These are phyloP conservation scores for Globisporangium carolinianum DNA, from an alignment of 352 stramenopile species.

Conservation along the genomic window DNA sequence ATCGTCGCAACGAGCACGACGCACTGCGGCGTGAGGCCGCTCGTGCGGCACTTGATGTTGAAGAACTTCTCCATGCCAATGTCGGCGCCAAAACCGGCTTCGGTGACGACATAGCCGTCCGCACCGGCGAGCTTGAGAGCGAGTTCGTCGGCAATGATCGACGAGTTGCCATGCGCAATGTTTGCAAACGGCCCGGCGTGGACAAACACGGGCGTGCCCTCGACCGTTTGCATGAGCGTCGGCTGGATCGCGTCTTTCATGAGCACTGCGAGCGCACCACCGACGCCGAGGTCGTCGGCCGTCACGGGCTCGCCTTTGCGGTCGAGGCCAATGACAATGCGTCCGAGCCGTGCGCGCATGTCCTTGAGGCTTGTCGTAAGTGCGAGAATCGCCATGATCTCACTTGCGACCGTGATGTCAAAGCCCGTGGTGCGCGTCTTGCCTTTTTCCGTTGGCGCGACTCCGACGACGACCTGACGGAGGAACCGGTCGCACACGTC, in stretches of 20 bases:
- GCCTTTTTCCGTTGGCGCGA: constrained; percentile 88
- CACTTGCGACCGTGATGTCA: constrained; percentile 92
- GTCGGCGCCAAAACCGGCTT: constrained; percentile 97
- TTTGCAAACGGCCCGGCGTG: constrained; percentile 98
- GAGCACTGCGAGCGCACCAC: constrained; percentile 93
- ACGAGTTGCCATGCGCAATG: constrained; percentile 97
- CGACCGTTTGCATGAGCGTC: constrained; percentile 97
- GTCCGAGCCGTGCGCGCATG: constrained; percentile 90
- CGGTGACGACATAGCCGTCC: constrained; percentile 96
- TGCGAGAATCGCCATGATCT: constrained; percentile 98
- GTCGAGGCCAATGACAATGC: constrained; percentile 92
- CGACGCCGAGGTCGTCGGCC: constrained; percentile 95
- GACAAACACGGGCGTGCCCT: constrained; percentile 95
- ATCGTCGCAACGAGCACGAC: constrained; percentile 98
- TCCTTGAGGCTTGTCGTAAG: constrained; percentile 93
- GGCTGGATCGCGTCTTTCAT: constrained; percentile 98
- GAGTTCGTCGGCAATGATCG: constrained; percentile 96
- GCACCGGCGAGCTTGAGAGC: constrained; percentile 91
- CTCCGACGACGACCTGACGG: constrained; percentile 86
- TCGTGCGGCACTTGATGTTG: constrained; percentile 98
- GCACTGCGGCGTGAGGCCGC: constrained; percentile 93
- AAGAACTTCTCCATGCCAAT: constrained; percentile 98
- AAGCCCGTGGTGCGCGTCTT: constrained; percentile 67
- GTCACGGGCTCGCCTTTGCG: constrained; percentile 87
- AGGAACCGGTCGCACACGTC: constrained; percentile 97